Base-by-base conservation (phyloP, 2,329 filamentous ascomycete genomes). In the Talaromyces sp. region DNA sequence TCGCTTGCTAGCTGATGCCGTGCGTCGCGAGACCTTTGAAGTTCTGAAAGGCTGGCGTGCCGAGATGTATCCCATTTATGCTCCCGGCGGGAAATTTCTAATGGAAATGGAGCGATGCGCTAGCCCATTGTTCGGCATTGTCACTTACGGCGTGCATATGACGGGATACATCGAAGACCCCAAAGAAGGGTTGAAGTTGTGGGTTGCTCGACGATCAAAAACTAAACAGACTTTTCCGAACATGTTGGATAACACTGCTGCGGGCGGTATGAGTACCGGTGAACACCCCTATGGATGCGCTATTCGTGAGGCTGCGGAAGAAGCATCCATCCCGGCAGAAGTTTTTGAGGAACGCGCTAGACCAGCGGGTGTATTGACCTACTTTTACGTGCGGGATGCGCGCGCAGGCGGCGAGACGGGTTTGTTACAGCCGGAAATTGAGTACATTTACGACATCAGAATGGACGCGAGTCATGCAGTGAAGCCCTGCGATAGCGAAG, bases 241-340 rank as follows among this genome's bases (percentile, higher is more conserved):
- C n/a, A 93, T 97, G 83, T 83, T 99, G 69, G 95, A 99, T 78
- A 99, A 98, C 77, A 93, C 93, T 1, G 95, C 96, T 7, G 95
- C 93, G 0, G 91, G 91, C 3, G 91, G 92, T 0, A 88, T 98
- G 70, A 88, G 90, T 75, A 91, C 91, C 0, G 90, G 89, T 15
- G 93, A 97, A 76, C 84, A 84, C 25, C 90, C 91, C 0, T 89
- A 93, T 58, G 92, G 94, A 73, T 92, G 90, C 75, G 80, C 97
- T 61, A 84, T 97, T 22, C 87, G 94, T 62, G 95, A 99, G 78
- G 89, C 90, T 3, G 89, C 89, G 68, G 95, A 99, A 79, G 95
- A 99, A 76, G 96, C 95, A 0, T 90, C 88, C 43, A 79, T 99
- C 22, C 85, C 91, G 0, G 90, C 89, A 66, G 80, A 84, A 0